Evolutionary conservation across 83 land plant genomes (phyloP).

Genomic region (Isoetes engelmannii): DNA sequence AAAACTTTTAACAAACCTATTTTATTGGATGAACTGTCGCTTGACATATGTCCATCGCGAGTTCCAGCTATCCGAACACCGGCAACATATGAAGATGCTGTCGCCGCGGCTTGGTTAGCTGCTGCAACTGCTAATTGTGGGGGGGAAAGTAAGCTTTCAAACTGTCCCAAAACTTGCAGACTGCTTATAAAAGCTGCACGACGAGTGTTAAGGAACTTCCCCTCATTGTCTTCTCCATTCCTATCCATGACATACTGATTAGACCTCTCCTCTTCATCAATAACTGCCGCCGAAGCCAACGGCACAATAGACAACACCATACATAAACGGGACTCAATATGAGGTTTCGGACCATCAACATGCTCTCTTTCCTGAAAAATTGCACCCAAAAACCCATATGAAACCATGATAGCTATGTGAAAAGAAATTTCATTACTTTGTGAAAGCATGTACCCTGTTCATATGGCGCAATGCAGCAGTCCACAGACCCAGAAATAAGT

Average conservation of each 20-base stretch:
- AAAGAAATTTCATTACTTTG: not conserved
- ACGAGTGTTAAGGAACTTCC: conserved; percentile 21
- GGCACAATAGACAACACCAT: conserved; percentile 63
- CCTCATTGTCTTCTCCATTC: conserved; percentile 29
- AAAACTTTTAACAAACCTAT: not conserved
- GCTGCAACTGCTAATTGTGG: conserved; percentile 46
- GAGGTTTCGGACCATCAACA: conserved; percentile 67
- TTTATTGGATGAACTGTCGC: not conserved
- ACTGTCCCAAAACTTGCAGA: conserved; percentile 65
- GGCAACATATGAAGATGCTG: conserved; percentile 33
- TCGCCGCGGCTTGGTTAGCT: conserved; percentile 60
- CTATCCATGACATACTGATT: conserved; percentile 22
- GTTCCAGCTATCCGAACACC: not conserved
- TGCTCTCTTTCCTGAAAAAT: conserved; percentile 53
- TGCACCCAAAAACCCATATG: not conserved
- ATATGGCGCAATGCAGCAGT: conserved; percentile 68
- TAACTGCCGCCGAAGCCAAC: conserved; percentile 43
- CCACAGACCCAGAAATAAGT: conserved; percentile 74
- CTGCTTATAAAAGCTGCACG: conserved; percentile 53
- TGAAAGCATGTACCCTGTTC: conserved; percentile 34
- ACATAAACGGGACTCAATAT: conserved; percentile 64
- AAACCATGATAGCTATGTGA: not conserved
- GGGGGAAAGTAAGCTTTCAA: conserved; percentile 52
- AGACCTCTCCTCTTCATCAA: conserved; percentile 56
- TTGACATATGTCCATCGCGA: conserved; percentile 7